phyloP scores from a whole-genome alignment of 768 basidiomycete species.

The Podaxis sp. region DNA sequence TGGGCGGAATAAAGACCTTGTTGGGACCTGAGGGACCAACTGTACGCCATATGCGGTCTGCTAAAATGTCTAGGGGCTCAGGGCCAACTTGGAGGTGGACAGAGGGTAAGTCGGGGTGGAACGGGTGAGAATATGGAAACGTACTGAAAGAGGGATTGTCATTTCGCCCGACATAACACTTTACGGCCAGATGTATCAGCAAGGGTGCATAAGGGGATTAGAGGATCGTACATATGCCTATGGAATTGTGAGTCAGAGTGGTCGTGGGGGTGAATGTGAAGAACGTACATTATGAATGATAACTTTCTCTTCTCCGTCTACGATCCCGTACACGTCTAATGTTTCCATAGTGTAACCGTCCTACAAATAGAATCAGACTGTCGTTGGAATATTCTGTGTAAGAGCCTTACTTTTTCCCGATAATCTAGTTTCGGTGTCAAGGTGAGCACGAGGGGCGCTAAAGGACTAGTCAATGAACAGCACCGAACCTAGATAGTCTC shows the following conservation, averaged over 20 bases:
- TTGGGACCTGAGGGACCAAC: slow-evolving; percentile 88
- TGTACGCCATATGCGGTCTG: slow-evolving; percentile 65
- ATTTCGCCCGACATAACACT: slow-evolving; percentile 86
- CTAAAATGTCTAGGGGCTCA: slow-evolving; percentile 68
- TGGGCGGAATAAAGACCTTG: slow-evolving; percentile 46
- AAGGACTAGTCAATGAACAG: not conserved
- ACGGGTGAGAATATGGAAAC: slow-evolving; percentile 15
- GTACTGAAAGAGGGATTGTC: slow-evolving; percentile 88
- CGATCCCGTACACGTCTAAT: slow-evolving; percentile 65
- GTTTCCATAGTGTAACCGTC: slow-evolving; percentile 88
- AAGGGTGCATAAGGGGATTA: not conserved
- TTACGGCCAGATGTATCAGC: not conserved
- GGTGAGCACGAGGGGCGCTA: slow-evolving; percentile 3
- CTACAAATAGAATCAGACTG: slow-evolving; percentile 28
- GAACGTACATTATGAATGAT: slow-evolving; percentile 49
- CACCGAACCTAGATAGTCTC: slow-evolving; percentile 72
- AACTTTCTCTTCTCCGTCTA: slow-evolving; percentile 48
- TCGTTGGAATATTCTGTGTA: not conserved
- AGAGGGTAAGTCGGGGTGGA: not conserved
- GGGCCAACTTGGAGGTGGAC: slow-evolving; percentile 58
- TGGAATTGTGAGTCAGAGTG: not conserved
- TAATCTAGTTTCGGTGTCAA: slow-evolving; percentile 47
- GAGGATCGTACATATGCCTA: slow-evolving; percentile 47
- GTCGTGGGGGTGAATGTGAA: not conserved
- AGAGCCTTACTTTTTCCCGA: slow-evolving; percentile 65